Conservation (phyloP, 768 basidiomycete species). For the Tylopilus rubrobrunneus region DNA sequence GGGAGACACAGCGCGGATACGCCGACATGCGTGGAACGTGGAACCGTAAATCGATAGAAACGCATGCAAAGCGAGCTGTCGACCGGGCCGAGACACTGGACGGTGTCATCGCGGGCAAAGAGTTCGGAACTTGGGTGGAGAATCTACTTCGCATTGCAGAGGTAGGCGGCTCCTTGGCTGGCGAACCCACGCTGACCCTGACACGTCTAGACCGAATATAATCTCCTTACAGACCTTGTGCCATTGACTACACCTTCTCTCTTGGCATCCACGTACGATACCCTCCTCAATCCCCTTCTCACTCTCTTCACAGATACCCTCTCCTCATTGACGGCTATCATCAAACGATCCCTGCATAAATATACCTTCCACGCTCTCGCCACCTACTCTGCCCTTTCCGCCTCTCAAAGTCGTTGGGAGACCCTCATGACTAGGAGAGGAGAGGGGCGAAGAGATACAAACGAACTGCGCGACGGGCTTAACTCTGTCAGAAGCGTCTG, state of each 20-base stretch:
- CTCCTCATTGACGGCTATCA: slow-evolving; percentile 55
- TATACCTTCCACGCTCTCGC: slow-evolving; percentile 79
- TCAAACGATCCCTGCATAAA: slow-evolving; percentile 75
- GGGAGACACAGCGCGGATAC: slow-evolving; percentile 77
- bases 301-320: slow-evolving; percentile 63
- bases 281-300: slow-evolving; percentile 63
- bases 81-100: slow-evolving; percentile 70
- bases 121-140: slow-evolving; percentile 71
- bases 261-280: slow-evolving; percentile 55
- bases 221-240: slow-evolving; percentile 56
- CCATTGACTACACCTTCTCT: slow-evolving; percentile 51
- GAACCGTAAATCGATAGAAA: slow-evolving; percentile 71
- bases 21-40: slow-evolving; percentile 84
- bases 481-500: slow-evolving; percentile 64
- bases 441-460: slow-evolving; percentile 43
- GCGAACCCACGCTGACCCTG: not conserved
- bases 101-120: slow-evolving; percentile 59
- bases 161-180: slow-evolving; percentile 33
- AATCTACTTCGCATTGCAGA: slow-evolving; percentile 63
- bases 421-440: slow-evolving; percentile 53
- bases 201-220: slow-evolving; percentile 58
- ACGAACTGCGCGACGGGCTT: slow-evolving; percentile 71
- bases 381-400: slow-evolving; percentile 56
- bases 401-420: slow-evolving; percentile 64
- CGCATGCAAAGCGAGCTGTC: slow-evolving; percentile 62